Percentiles rank a stretch among this genome's conserved stretches.
Conservation (phyloP, 345 rosid species). For the Hibiscus syriacus region DNA sequence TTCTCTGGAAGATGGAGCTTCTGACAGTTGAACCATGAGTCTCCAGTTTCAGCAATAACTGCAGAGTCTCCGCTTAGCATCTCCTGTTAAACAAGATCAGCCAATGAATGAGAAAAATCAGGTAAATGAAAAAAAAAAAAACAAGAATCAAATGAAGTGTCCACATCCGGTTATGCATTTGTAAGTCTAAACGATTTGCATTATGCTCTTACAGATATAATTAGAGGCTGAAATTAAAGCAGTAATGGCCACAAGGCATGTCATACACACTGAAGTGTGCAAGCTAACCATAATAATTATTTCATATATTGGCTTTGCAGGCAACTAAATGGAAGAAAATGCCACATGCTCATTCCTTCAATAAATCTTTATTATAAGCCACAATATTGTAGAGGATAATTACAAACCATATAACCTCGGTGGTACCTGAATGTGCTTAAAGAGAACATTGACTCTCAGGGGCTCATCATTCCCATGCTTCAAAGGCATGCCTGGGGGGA, state of each 20-base stretch:
- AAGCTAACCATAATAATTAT: slow-evolving; percentile 1
- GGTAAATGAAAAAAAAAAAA: neutral
- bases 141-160: neutral
- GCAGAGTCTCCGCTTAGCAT: slow-evolving; percentile 47
- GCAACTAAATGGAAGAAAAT: neutral
- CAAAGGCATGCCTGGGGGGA: slow-evolving; percentile 53
- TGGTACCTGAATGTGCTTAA: slow-evolving; percentile 70
- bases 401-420: neutral
- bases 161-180: neutral
- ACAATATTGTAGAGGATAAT: neutral
- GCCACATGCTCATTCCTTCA: neutral
- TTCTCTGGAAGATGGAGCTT: slow-evolving; percentile 64
- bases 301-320: neutral
- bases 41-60: slow-evolving; percentile 72
- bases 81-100: slow-evolving; percentile 24
- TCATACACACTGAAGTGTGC: no score
- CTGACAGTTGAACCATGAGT: slow-evolving; percentile 80
- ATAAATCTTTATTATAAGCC: neutral
- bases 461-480: slow-evolving; percentile 43
- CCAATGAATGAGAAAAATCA: neutral
- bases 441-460: slow-evolving; percentile 56
- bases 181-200: neutral
- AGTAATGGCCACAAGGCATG: neutral
- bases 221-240: neutral
- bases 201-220: neutral